These are phyloP conservation scores for Pterulicium gracile DNA, from an alignment of 1,284 basidiomycete species.

Conservation along the genomic window DNA sequence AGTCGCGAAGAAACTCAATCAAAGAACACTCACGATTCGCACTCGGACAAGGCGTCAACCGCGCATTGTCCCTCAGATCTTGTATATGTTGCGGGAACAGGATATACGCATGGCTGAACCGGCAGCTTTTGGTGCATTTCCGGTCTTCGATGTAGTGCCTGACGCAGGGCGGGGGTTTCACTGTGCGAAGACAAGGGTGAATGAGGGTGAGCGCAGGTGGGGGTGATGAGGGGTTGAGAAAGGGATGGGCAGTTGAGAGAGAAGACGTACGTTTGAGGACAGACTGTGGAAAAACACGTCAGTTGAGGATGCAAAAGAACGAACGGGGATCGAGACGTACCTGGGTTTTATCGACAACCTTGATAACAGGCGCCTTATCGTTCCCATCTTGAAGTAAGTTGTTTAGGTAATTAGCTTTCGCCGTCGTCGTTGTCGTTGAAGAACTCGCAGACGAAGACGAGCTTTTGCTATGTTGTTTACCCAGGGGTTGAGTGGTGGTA, in stretches of 20 bases:
- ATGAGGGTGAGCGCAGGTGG: not conserved
- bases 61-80: constrained; percentile 17
- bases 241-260: too few relatives aligned
- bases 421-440: too few relatives aligned
- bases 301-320: not conserved
- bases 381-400: too few relatives aligned
- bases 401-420: too few relatives aligned
- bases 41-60: constrained; percentile 26
- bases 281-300: not conserved
- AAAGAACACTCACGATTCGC: constrained; percentile 14
- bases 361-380: too few relatives aligned
- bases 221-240: not conserved
- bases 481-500: too few relatives aligned
- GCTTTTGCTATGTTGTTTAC: too few relatives aligned
- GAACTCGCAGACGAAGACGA: too few relatives aligned
- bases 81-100: not conserved
- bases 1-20: too few relatives aligned
- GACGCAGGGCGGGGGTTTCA: not conserved
- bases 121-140: not conserved
- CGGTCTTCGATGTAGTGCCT: not conserved
- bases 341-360: not conserved
- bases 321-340: not conserved
- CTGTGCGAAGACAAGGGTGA: not conserved
- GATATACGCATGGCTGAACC: not conserved
- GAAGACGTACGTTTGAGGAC: not conserved